phyloP scores from a whole-genome alignment of 257 asterid species.

The Haberlea rhodopensis region DNA sequence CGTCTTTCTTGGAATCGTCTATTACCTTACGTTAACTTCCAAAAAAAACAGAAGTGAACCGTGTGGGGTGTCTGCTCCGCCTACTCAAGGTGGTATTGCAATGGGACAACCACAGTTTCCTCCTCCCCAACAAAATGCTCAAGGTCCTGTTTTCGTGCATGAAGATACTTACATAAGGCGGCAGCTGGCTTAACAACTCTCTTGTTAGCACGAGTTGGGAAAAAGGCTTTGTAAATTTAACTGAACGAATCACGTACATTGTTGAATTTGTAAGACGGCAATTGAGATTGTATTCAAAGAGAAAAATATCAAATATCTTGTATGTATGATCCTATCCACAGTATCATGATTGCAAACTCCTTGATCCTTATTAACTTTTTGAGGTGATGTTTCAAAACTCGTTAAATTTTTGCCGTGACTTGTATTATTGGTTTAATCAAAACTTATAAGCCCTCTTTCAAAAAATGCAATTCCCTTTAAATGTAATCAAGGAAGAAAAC shows the following conservation, averaged over 20 bases:
- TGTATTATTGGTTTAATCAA: too few relatives aligned
- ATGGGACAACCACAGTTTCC: slow-evolving; percentile 89
- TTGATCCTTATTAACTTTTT: too few relatives aligned
- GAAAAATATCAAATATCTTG: too few relatives aligned
- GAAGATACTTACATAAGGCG: slow-evolving; percentile 89
- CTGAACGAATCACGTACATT: neutral
- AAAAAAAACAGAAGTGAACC: slow-evolving; percentile 38
- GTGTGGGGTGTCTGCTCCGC: slow-evolving; percentile 41
- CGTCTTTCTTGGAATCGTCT: slow-evolving; percentile 62
- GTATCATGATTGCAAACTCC: too few relatives aligned
- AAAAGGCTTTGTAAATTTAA: neutral
- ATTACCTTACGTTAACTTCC: slow-evolving; percentile 47
- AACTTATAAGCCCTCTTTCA: too few relatives aligned
- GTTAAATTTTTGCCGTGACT: too few relatives aligned
- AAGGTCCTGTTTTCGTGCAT: slow-evolving; percentile 77
- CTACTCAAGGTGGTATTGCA: slow-evolving; percentile 61
- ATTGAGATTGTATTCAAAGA: neutral
- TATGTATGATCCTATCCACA: too few relatives aligned
- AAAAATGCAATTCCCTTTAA: too few relatives aligned
- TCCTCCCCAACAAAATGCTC: slow-evolving; percentile 39
- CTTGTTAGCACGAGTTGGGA: neutral
- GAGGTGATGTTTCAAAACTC: too few relatives aligned
- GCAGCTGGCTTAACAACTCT: slow-evolving; percentile 42
- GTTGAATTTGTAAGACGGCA: neutral
- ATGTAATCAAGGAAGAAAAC: too few relatives aligned